Base-by-base conservation (phyloP, 2,329 filamentous ascomycete genomes). In the Ceratocystis harringtonii region DNA sequence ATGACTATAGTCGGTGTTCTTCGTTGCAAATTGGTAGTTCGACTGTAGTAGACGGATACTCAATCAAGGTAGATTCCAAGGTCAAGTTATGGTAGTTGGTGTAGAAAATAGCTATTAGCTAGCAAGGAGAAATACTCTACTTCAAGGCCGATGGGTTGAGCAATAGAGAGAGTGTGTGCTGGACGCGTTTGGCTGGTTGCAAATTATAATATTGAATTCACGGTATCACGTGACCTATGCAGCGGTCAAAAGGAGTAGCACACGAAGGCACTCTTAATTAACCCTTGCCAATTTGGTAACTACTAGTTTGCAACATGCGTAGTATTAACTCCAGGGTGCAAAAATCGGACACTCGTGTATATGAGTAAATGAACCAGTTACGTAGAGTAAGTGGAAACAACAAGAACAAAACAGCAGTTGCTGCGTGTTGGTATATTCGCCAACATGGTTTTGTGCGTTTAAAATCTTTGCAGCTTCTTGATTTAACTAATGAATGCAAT, bases 361-460 rank as follows among this genome's bases (percentile, higher is more conserved):
- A 41, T 4, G 36, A 41, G 36, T 4, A 41, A 15, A 15, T 15
- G 36, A 41, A 41, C 12, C 36, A 4, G 36, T 15, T 12, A 3
- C 28, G 12, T 1, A 12, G 12, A 22, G 22, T 28, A 15, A 52
- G 3, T 52, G 19, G 10, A 58, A 36, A 30, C 30, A 32, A 30
- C 55, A 19, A 58, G 55, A 58, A 58, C 55, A 36, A 28, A 36
- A 58, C 28, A 58, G 22, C 12, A 17, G 55, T 58, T 32, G 55
- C 32, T 58, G 28, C 28, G 30, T 58, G 7, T 36, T 36, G 28
- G 5, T 58, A 36, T 58, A 57, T 58, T 58, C 6, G 8, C 19
- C 55, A 58, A 58, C n/a, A 30, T 58, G 28, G 7, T 58, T 36
- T 58, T 58, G 55, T 58, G 55, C 55, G 55, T 45, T 30, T 28